Evolutionary conservation across 2,329 filamentous ascomycete genomes (phyloP).

Genomic region (Ophiocordyceps camponoti-saundersi): DNA sequence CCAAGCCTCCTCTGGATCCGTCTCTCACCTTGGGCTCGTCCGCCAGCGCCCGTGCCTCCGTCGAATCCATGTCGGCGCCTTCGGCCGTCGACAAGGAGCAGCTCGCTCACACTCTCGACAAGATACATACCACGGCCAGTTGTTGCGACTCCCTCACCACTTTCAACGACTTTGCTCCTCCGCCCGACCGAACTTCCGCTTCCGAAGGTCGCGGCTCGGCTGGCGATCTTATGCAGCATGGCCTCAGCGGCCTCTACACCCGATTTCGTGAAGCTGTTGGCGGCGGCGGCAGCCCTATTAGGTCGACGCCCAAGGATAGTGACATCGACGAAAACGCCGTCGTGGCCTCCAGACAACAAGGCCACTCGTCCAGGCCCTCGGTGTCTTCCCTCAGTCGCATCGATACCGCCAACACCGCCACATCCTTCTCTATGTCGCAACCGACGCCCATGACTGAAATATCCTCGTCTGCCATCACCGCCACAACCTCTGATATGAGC

Average conservation of each 20-base stretch:
- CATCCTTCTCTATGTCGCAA: slow-evolving; percentile 11
- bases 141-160: slow-evolving; percentile 73
- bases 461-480: slow-evolving; percentile 17
- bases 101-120: slow-evolving; percentile 61
- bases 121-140: slow-evolving; percentile 80
- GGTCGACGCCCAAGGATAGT: slow-evolving; percentile 15
- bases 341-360: slow-evolving; percentile 14
- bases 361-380: slow-evolving; percentile 23
- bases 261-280: slow-evolving; percentile 72
- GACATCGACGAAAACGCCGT: slow-evolving; percentile 12
- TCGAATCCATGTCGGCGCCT: slow-evolving; percentile 22
- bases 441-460: slow-evolving; percentile 14
- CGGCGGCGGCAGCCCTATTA: slow-evolving; percentile 39
- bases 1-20: slow-evolving; percentile 11
- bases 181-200: slow-evolving; percentile 38
- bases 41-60: slow-evolving; percentile 16
- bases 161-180: slow-evolving; percentile 80
- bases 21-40: slow-evolving; percentile 12
- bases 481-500: slow-evolving; percentile 16
- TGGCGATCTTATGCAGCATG: slow-evolving; percentile 64
- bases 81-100: slow-evolving; percentile 48
- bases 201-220: slow-evolving; percentile 53
- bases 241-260: slow-evolving; percentile 77
- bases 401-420: slow-evolving; percentile 15
- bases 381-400: slow-evolving; percentile 22